A percentile compares a stretch with the other conserved stretches of the same genome.
These are phyloP conservation scores for Podospora sp. DNA, from an alignment of 495 filamentous ascomycete species.

Conservation along the genomic window DNA sequence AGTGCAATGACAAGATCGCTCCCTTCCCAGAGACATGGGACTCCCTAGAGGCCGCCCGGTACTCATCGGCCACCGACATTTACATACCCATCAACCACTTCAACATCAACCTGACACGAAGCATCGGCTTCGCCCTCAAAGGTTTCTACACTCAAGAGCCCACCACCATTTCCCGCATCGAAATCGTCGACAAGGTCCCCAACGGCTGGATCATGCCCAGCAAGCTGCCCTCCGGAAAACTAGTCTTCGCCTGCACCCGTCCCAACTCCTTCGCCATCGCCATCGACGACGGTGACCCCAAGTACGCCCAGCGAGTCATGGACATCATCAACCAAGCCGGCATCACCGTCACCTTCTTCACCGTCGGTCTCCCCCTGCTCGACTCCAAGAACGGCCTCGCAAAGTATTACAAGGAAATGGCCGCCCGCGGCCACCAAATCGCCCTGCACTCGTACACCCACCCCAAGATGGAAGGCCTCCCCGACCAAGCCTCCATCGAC, in stretches of 20 bases:
- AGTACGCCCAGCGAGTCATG: constrained; percentile 65
- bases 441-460: constrained; percentile 76
- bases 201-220: constrained; percentile 53
- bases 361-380: constrained; percentile 66
- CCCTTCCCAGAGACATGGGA: constrained; percentile 78
- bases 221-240: constrained; percentile 63
- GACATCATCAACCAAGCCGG: constrained; percentile 61
- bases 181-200: constrained; percentile 63
- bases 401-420: constrained; percentile 67
- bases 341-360: constrained; percentile 78
- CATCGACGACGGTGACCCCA: constrained; percentile 75
- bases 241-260: constrained; percentile 67
- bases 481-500: constrained; percentile 62
- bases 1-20: constrained; percentile 59
- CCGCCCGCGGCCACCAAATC: constrained; percentile 68
- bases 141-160: constrained; percentile 64
- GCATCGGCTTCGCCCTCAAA: constrained; percentile 67
- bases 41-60: constrained; percentile 68
- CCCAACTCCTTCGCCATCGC: constrained; percentile 79
- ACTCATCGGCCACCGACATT: constrained; percentile 61
- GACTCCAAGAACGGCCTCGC: constrained; percentile 63
- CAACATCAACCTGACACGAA: constrained; percentile 59
- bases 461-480: constrained; percentile 70
- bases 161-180: constrained; percentile 61
- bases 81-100: constrained; percentile 80